Percentiles rank a stretch among this genome's conserved stretches.
These are phyloP conservation scores for Puccinia triticina DNA, from an alignment of 1,284 basidiomycete species.

Conservation along the genomic window DNA sequence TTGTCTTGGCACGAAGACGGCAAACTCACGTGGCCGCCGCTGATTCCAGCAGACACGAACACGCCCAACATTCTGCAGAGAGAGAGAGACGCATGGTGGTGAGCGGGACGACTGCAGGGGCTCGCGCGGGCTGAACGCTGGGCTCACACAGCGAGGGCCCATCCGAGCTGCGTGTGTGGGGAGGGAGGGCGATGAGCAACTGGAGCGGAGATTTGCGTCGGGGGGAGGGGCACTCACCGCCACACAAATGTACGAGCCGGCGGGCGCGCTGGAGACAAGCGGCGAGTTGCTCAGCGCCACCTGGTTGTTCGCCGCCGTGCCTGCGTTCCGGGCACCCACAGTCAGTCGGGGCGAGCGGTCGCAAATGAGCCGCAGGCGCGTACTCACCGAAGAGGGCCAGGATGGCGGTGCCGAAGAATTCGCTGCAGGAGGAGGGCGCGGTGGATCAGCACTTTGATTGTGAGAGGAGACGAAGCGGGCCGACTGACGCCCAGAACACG, in stretches of 20 bases:
- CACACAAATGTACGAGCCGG: constrained; percentile 31
- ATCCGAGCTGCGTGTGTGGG: constrained; percentile 48
- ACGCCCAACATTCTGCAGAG: constrained; percentile 39
- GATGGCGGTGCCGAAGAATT: constrained; percentile 50
- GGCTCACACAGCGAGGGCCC: constrained; percentile 48
- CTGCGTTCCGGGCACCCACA: not conserved
- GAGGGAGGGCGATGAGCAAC: not conserved
- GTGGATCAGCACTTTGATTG: not conserved
- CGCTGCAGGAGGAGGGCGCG: not conserved
- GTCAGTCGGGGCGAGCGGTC: too few species aligned
- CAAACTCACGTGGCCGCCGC: constrained; percentile 48
- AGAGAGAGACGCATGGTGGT: not conserved
- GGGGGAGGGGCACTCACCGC: not conserved
- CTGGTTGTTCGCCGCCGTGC: constrained; percentile 50
- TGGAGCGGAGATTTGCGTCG: not conserved
- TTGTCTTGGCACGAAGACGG: too few species aligned
- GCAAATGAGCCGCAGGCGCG: not conserved
- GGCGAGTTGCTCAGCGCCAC: constrained; percentile 40
- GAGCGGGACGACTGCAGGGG: not conserved
- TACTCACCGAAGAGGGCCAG: constrained; percentile 44
- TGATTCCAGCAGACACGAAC: constrained; percentile 41
- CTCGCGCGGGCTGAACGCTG: too few species aligned
- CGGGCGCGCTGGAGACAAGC: constrained; percentile 29
- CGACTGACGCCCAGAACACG: constrained; percentile 49
- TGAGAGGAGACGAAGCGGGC: not conserved